Percentiles rank a stretch among this genome's conserved stretches.
These are phyloP conservation scores for Beauveria australis DNA, from an alignment of 2,329 filamentous ascomycete genomes.

Conservation along the genomic window DNA sequence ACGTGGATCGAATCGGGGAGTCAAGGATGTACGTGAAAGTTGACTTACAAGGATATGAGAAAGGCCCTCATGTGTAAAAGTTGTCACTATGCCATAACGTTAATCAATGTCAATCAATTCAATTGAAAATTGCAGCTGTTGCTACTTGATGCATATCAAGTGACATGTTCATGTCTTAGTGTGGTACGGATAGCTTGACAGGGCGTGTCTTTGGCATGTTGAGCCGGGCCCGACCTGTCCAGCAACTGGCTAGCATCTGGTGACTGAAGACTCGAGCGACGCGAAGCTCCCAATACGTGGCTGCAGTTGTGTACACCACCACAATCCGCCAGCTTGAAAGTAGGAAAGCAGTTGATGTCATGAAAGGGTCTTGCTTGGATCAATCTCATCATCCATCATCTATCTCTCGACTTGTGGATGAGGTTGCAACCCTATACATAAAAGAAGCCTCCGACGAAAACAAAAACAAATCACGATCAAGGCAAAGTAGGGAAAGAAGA, in stretches of 20 bases:
- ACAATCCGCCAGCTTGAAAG: no score
- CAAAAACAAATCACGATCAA: no score
- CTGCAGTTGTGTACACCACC: no score
- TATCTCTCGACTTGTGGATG: no score
- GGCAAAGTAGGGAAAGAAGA: no score
- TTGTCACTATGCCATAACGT: slow-evolving; percentile 5
- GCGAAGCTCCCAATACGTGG: not conserved
- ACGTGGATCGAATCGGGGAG: not conserved
- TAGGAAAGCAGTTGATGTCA: no score
- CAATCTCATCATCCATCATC: no score
- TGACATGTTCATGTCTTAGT: not conserved
- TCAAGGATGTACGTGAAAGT: not conserved
- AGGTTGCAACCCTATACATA: no score
- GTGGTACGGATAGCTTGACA: not conserved
- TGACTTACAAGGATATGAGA: not conserved
- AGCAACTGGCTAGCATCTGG: not conserved
- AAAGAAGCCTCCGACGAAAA: no score
- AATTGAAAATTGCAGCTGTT: not conserved
- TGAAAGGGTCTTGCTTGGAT: no score
- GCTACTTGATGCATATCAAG: not conserved
- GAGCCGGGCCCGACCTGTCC: not conserved
- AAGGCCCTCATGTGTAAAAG: slow-evolving; percentile 1
- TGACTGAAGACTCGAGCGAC: not conserved
- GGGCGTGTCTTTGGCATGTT: not conserved
- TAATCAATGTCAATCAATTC: slow-evolving; percentile 4